Conservation (phyloP, 805 yeast species). For the Pichia membranifaciens region DNA sequence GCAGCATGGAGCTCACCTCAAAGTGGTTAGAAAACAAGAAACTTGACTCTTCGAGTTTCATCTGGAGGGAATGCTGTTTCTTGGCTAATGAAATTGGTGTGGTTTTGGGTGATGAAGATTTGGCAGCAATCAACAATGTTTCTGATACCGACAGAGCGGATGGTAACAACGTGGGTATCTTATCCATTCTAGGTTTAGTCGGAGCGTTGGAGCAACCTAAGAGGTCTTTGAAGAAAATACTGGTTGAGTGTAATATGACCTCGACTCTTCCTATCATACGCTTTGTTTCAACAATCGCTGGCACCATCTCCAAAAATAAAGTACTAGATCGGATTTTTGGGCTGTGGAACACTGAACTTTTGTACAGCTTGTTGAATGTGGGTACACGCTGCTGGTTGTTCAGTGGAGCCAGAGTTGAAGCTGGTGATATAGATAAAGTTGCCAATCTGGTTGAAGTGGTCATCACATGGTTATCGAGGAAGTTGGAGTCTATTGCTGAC, state of each 20-base stretch:
- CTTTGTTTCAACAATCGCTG: constrained; percentile 5
- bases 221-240: constrained; percentile 12
- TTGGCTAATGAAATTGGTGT: constrained; percentile 12
- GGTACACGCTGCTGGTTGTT: constrained; percentile 15
- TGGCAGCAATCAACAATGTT: background rate
- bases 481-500: background rate
- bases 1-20: constrained; percentile 13
- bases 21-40: constrained; percentile 8
- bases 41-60: constrained; percentile 1
- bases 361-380: constrained; percentile 13
- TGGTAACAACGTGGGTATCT: background rate
- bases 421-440: constrained; percentile 11
- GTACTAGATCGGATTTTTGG: constrained; percentile 10
- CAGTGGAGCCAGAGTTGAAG: constrained; percentile 10
- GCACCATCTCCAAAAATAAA: background rate
- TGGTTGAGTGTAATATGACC: constrained; percentile 15
- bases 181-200: constrained; percentile 7
- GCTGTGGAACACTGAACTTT: constrained; percentile 14
- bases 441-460: constrained; percentile 6
- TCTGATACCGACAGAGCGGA: background rate
- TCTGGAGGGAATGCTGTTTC: constrained; percentile 8
- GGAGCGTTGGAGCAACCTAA: constrained; percentile 12
- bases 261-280: constrained; percentile 12
- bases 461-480: constrained; percentile 9
- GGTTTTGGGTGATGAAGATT: background rate